A percentile compares a stretch with the other conserved stretches of the same genome.
Evolutionary conservation across 163 green algal species (phyloP).

Genomic region (Volvox carteri): DNA sequence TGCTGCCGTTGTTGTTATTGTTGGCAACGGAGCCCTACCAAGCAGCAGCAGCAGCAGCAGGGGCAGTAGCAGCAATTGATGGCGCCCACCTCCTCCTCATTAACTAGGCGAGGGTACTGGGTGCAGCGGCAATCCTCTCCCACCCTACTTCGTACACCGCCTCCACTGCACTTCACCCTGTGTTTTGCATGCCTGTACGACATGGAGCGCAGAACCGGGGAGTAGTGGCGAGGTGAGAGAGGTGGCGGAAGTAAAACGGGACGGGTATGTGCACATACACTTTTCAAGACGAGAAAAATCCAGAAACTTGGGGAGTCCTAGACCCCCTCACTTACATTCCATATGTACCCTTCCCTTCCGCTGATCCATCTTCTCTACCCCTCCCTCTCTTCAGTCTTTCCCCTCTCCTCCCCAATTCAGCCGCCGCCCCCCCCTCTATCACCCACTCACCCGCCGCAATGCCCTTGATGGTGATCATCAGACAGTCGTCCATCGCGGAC

Average conservation of each 20-base stretch:
- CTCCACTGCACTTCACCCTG: too few relatives aligned
- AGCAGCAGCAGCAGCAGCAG: too few relatives aligned
- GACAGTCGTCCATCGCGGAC: constrained; percentile 84
- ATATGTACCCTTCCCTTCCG: neutral
- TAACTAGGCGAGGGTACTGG: too few relatives aligned
- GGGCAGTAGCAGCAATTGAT: too few relatives aligned
- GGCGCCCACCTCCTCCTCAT: too few relatives aligned
- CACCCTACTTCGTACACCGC: too few relatives aligned
- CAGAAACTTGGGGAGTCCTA: neutral
- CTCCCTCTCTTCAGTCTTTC: neutral
- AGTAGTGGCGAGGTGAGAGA: neutral
- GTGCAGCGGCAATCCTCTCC: too few relatives aligned
- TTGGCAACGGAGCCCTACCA: too few relatives aligned
- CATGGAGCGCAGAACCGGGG: neutral
- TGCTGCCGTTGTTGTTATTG: too few relatives aligned
- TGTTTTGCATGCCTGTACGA: constrained; percentile 95
- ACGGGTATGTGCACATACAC: neutral
- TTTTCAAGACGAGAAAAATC: neutral
- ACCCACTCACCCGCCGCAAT: constrained; percentile 81
- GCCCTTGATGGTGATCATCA: constrained; percentile 99
- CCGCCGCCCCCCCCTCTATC: neutral
- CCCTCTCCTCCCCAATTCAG: neutral
- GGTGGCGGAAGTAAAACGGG: neutral
- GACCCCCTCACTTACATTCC: neutral
- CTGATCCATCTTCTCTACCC: neutral